Percentiles rank a stretch among this genome's conserved stretches.
phyloP scores from a whole-genome alignment of 2,329 filamentous ascomycete genomes.

The Aspergillus eucalypticola region DNA sequence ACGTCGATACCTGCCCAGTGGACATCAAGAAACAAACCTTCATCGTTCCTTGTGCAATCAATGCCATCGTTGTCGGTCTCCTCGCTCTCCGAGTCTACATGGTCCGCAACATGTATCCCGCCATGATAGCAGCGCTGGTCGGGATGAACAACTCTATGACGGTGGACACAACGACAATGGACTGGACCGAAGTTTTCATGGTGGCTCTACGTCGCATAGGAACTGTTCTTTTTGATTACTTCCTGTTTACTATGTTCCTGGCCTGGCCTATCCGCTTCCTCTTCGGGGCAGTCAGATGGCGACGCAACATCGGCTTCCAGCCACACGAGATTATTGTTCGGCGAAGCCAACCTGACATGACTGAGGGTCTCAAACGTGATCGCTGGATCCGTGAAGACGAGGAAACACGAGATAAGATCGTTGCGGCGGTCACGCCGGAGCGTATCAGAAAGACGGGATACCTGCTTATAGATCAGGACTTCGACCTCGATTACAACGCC shows the following conservation, averaged over 20 bases:
- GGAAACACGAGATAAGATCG: conserved; percentile 57
- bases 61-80: conserved; percentile 64
- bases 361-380: conserved; percentile 56
- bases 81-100: conserved; percentile 69
- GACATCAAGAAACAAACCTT: conserved; percentile 83
- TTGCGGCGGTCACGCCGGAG: conserved; percentile 67
- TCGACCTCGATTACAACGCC: conserved; percentile 80
- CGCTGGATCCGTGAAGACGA: conserved; percentile 53
- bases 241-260: conserved; percentile 67
- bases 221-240: conserved; percentile 73
- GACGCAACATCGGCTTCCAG: conserved; percentile 73
- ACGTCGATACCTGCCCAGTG: conserved; percentile 71
- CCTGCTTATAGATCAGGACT: conserved; percentile 78
- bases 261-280: conserved; percentile 75
- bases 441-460: conserved; percentile 82
- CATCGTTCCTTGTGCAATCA: conserved; percentile 73
- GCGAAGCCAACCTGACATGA: conserved; percentile 70
- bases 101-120: conserved; percentile 72
- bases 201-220: conserved; percentile 62
- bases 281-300: conserved; percentile 69
- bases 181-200: conserved; percentile 58
- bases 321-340: conserved; percentile 79
- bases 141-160: conserved; percentile 68
- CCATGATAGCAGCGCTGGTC: conserved; percentile 63
- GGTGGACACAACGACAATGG: conserved; percentile 59